These are phyloP conservation scores for Nemania serpens DNA, from an alignment of 2,329 filamentous ascomycete genomes.

Conservation along the genomic window DNA sequence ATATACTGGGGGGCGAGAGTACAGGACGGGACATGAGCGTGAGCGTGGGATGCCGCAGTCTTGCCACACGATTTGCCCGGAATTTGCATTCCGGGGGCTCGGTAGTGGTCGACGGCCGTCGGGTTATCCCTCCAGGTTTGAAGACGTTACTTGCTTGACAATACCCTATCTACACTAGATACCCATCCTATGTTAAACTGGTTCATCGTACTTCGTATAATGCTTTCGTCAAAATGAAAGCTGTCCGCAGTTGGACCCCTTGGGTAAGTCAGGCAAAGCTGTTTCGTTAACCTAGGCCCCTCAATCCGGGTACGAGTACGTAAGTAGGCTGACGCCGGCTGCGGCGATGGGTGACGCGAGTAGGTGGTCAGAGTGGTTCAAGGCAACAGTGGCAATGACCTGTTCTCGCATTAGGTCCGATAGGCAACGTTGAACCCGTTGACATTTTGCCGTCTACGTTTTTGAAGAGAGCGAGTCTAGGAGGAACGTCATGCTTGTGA, in stretches of 20 bases:
- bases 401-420: slow-evolving; percentile 5
- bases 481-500: neutral
- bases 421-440: neutral
- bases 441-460: neutral
- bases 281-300: neutral
- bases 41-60: neutral
- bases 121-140: too few species aligned
- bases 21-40: neutral
- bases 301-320: neutral
- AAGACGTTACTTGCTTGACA: neutral
- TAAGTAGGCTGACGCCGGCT: slow-evolving; percentile 19
- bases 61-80: slow-evolving; percentile 12
- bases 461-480: neutral
- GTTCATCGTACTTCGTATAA: neutral
- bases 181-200: neutral
- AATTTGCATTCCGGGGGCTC: slow-evolving; percentile 10
- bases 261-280: slow-evolving; percentile 16
- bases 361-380: slow-evolving; percentile 7
- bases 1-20: neutral
- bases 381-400: slow-evolving; percentile 14
- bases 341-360: slow-evolving; percentile 12
- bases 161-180: neutral
- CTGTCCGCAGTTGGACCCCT: slow-evolving; percentile 9
- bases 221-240: slow-evolving; percentile 12
- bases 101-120: neutral